A percentile compares a stretch with the other conserved stretches of the same genome.
phyloP scores from a whole-genome alignment of 73 alveolate genomes.

The Breviolum minutum region DNA sequence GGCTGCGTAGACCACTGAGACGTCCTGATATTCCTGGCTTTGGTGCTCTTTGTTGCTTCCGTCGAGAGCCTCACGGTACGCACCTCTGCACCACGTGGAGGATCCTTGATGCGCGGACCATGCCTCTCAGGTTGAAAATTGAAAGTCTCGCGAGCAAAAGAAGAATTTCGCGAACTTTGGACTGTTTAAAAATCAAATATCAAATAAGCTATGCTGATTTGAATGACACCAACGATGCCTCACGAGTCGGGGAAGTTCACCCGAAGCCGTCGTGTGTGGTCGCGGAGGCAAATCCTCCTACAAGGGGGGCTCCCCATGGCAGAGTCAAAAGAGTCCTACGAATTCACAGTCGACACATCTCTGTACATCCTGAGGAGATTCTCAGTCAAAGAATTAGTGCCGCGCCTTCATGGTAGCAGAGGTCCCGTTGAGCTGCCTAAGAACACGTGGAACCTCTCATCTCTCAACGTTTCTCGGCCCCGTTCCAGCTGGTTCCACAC shows the following conservation, averaged over 20 bases:
- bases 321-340: too few relatives aligned
- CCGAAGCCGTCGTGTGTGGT: slow-evolving; percentile 25
- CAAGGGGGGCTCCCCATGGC: too few relatives aligned
- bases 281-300: slow-evolving; percentile 42
- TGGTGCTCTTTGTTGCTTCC: not conserved
- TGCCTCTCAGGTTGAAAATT: not conserved
- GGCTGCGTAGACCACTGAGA: slow-evolving; percentile 88
- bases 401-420: slow-evolving; percentile 28
- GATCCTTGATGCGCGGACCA: slow-evolving; percentile 42
- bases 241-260: slow-evolving; percentile 30
- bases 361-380: too few relatives aligned
- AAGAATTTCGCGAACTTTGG: too few relatives aligned
- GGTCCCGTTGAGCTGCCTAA: slow-evolving; percentile 38
- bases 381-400: not conserved
- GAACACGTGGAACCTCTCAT: not conserved
- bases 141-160: too few relatives aligned
- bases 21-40: slow-evolving; percentile 55
- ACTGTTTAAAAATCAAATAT: too few relatives aligned
- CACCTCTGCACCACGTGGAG: slow-evolving; percentile 87
- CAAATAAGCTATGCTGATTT: too few relatives aligned
- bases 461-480: too few relatives aligned
- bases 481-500: too few relatives aligned
- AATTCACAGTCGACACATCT: too few relatives aligned
- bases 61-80: not conserved
- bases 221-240: not conserved